Percentiles rank a stretch among this genome's conserved stretches.
phyloP scores from a whole-genome alignment of 1,284 basidiomycete genomes.

The Fomes fomentarius region DNA sequence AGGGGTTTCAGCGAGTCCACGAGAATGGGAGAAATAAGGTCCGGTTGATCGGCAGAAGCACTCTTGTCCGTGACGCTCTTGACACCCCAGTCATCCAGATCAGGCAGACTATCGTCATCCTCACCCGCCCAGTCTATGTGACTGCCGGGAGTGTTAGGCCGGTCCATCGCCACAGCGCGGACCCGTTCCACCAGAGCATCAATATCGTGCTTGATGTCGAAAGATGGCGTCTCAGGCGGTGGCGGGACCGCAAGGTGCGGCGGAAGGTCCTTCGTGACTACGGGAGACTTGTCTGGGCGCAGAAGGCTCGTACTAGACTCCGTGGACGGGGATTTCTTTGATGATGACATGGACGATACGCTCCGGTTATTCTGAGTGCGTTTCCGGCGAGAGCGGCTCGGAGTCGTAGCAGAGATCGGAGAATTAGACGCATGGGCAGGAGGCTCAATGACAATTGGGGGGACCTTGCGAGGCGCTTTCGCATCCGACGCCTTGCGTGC shows the following conservation, averaged over 20 bases:
- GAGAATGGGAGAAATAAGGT: constrained; percentile 67
- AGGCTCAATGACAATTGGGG: constrained; percentile 25
- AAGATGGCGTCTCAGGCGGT: constrained; percentile 37
- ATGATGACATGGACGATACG: constrained; percentile 24
- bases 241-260: constrained; percentile 50
- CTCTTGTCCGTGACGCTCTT: constrained; percentile 34
- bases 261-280: constrained; percentile 56
- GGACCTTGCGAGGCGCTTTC: constrained; percentile 27
- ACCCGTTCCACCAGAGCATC: constrained; percentile 74
- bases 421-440: constrained; percentile 17
- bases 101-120: constrained; percentile 79
- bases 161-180: constrained; percentile 69
- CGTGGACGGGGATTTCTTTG: constrained; percentile 29
- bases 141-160: constrained; percentile 72
- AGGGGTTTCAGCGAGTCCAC: constrained; percentile 65
- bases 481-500: constrained; percentile 31
- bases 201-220: constrained; percentile 61
- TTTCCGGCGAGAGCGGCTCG: constrained; percentile 32
- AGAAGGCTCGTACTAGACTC: constrained; percentile 25
- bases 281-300: constrained; percentile 24
- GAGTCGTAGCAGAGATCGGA: constrained; percentile 24
- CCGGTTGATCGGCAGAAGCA: constrained; percentile 1
- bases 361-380: constrained; percentile 29
- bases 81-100: constrained; percentile 82
- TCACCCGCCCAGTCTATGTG: constrained; percentile 87